phyloP scores from a whole-genome alignment of 1,139 yeast genomes.

The Sugiyamaella xylanicola region DNA sequence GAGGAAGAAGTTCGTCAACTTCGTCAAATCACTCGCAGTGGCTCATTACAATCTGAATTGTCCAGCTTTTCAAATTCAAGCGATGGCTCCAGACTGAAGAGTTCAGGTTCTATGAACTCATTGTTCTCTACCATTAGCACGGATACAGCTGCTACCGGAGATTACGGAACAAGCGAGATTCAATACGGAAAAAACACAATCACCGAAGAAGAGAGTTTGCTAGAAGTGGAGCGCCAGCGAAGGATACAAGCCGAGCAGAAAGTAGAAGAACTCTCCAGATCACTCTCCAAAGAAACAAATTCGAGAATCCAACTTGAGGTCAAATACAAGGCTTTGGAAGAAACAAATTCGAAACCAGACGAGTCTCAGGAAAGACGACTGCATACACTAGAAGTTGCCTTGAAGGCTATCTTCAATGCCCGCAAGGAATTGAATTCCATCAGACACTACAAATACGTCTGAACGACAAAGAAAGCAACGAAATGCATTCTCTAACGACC shows the following conservation, averaged over 20 bases:
- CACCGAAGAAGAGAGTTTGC: not conserved
- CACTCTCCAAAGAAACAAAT: not conserved
- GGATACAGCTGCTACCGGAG: conserved; percentile 7
- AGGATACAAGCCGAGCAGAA: conserved; percentile 19
- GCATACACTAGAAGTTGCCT: conserved; percentile 37
- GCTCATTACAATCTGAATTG: conserved; percentile 13
- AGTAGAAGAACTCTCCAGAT: conserved; percentile 10
- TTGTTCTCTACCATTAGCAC: conserved; percentile 18
- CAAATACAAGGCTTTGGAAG: conserved; percentile 53
- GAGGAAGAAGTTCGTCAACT: conserved; percentile 34
- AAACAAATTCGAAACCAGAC: conserved; percentile 41
- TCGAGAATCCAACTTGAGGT: conserved; percentile 55
- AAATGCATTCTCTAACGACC: conserved; percentile 5
- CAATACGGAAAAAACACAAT: not conserved
- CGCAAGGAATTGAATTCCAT: conserved; percentile 34
- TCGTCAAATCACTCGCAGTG: conserved; percentile 15
- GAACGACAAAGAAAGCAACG: not conserved
- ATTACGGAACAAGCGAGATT: not conserved
- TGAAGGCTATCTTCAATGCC: conserved; percentile 38
- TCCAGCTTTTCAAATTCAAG: conserved; percentile 15
- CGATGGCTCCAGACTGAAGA: conserved; percentile 11
- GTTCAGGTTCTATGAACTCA: conserved; percentile 21
- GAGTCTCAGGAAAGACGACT: conserved; percentile 31
- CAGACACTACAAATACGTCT: conserved; percentile 26
- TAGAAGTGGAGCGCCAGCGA: conserved; percentile 17